These are phyloP conservation scores for Moricandia moricandioides DNA, from an alignment of 345 rosid species.

Conservation along the genomic window DNA sequence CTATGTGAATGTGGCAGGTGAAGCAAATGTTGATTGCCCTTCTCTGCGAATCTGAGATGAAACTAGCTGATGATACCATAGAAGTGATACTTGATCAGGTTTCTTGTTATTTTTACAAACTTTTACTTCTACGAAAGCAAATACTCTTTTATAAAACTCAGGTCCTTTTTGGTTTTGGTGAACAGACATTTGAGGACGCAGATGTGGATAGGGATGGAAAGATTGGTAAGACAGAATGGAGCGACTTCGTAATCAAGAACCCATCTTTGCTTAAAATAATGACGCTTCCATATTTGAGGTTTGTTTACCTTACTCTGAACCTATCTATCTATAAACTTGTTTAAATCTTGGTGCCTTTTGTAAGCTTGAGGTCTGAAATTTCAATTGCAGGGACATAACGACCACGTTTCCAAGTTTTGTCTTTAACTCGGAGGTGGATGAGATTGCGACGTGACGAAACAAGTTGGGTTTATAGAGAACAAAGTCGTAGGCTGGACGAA, in stretches of 20 bases:
- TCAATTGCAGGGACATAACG: slow-evolving; percentile 75
- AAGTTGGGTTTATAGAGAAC: slow-evolving; percentile 14
- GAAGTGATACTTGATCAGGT: slow-evolving; percentile 92
- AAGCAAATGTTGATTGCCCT: slow-evolving; percentile 98
- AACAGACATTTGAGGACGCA: slow-evolving; percentile 87
- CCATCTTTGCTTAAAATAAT: slow-evolving; percentile 87
- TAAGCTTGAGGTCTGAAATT: neutral
- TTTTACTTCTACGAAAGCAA: neutral
- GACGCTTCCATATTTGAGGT: slow-evolving; percentile 95
- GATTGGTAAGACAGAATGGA: slow-evolving; percentile 83
- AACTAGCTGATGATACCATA: slow-evolving; percentile 89
- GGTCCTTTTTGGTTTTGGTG: neutral
- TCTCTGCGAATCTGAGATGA: slow-evolving; percentile 93
- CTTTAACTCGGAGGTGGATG: slow-evolving; percentile 90
- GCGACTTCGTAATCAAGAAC: slow-evolving; percentile 68
- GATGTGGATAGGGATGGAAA: slow-evolving; percentile 78
- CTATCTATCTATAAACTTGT: neutral
- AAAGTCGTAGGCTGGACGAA: slow-evolving; percentile 10
- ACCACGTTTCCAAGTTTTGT: slow-evolving; percentile 97
- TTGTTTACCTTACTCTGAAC: neutral
- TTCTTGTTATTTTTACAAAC: neutral
- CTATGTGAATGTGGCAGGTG: slow-evolving; percentile 57
- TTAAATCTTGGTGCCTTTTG: neutral
- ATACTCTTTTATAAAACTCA: neutral
- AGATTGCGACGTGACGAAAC: slow-evolving; percentile 61